Percentiles rank a stretch among this genome's conserved stretches.
These are phyloP conservation scores for Eruca vesicaria DNA, from an alignment of 441 rosid species.

Conservation along the genomic window DNA sequence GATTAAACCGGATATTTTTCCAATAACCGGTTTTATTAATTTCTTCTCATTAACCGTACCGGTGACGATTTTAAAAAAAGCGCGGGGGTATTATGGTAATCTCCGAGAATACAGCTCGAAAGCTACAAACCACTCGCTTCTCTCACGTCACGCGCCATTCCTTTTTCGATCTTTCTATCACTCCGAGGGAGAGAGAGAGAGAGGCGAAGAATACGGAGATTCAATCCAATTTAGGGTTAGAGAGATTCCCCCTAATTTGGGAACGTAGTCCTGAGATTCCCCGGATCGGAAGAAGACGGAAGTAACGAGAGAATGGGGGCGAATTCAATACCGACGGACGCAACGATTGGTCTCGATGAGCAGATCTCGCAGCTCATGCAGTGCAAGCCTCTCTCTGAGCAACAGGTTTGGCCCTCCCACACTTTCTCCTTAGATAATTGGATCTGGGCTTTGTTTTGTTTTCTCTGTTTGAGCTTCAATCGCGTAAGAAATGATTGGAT, in stretches of 20 bases:
- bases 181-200: slow-evolving; percentile 21
- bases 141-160: slow-evolving; percentile 43
- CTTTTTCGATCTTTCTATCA: slow-evolving; percentile 32
- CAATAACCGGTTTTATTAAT: too few relatives aligned
- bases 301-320: slow-evolving; percentile 12
- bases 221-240: slow-evolving; percentile 40
- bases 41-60: not conserved
- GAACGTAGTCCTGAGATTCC: slow-evolving; percentile 21
- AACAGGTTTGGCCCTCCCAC: slow-evolving; percentile 51
- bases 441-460: slow-evolving; percentile 17
- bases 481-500: not conserved
- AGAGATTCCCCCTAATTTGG: slow-evolving; percentile 43
- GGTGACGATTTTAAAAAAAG: not conserved
- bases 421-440: slow-evolving; percentile 2
- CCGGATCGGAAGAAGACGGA: slow-evolving; percentile 7
- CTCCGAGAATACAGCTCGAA: not conserved
- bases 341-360: slow-evolving; percentile 37
- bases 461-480: slow-evolving; percentile 7
- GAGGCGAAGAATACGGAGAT: slow-evolving; percentile 30
- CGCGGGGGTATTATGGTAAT: slow-evolving; percentile 8
- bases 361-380: slow-evolving; percentile 80
- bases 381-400: slow-evolving; percentile 74
- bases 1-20: too few relatives aligned
- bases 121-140: slow-evolving; percentile 34
- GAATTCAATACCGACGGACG: slow-evolving; percentile 12